phyloP scores from a whole-genome alignment of 768 basidiomycete species.

The Rhizopogon vinicolor region DNA sequence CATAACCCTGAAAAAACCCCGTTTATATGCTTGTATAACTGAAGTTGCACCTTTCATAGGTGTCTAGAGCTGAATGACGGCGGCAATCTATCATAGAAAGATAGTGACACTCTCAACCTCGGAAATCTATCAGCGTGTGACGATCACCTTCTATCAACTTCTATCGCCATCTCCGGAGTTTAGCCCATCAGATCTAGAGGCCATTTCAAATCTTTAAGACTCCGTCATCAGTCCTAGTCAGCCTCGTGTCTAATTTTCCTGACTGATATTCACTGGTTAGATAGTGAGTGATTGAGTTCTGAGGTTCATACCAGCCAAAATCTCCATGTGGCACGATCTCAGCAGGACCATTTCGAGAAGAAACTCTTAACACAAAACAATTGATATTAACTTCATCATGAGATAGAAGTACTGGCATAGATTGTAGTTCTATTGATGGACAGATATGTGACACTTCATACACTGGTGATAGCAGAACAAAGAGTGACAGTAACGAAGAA shows the following conservation, averaged over 20 bases:
- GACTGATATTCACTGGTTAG: neutral
- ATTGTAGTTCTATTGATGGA: neutral
- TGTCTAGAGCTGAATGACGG: neutral
- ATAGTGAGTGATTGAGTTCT: neutral
- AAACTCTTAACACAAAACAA: neutral
- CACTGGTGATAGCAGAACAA: neutral
- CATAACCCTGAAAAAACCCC: too few species aligned
- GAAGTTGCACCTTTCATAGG: neutral
- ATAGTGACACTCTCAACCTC: neutral
- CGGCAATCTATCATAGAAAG: neutral
- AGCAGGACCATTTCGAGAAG: too few species aligned
- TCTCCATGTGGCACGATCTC: too few species aligned
- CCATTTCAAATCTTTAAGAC: neutral
- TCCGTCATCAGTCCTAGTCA: neutral
- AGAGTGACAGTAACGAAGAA: neutral
- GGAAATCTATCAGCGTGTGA: neutral
- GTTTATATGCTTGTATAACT: too few species aligned
- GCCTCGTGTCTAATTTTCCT: neutral
- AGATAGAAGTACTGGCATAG: too few species aligned
- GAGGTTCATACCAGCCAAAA: neutral
- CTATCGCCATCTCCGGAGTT: neutral
- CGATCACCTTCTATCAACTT: neutral
- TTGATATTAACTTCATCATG: neutral
- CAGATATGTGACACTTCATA: neutral
- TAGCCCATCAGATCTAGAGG: neutral